phyloP scores from a whole-genome alignment of 2,329 filamentous ascomycete species.

The Emydomyces testavorans region DNA sequence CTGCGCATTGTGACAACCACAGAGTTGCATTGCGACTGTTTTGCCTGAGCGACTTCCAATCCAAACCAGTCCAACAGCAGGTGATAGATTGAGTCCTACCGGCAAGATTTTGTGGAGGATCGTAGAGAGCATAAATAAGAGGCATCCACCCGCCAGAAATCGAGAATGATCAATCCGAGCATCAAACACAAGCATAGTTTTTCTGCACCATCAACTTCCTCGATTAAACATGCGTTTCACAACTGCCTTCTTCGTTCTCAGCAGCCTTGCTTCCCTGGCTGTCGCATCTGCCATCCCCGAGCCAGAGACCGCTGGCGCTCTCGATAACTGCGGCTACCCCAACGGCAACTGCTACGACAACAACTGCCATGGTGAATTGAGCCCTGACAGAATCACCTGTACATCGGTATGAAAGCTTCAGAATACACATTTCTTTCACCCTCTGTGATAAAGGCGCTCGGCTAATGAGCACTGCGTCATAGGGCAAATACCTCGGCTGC shows the following conservation, averaged over 20 bases:
- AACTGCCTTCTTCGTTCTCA: conserved; percentile 6
- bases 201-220: not conserved
- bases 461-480: not conserved
- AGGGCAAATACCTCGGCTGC: conserved; percentile 12
- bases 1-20: not conserved
- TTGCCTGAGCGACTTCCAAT: not conserved
- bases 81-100: not conserved
- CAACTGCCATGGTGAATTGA: conserved; percentile 13
- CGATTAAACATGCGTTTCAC: conserved; percentile 11
- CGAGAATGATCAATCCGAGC: not conserved
- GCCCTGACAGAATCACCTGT: conserved; percentile 12
- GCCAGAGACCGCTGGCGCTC: not conserved
- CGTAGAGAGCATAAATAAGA: not conserved
- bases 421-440: not conserved
- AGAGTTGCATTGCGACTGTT: not conserved
- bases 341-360: conserved; percentile 15
- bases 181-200: not conserved
- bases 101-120: not conserved
- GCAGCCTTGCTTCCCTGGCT: conserved; percentile 9
- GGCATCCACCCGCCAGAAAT: not conserved
- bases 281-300: conserved; percentile 8
- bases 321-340: conserved; percentile 12
- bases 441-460: not conserved
- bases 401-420: conserved; percentile 6
- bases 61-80: not conserved